A percentile compares a stretch with the other conserved stretches of the same genome.
Evolutionary conservation across 1,284 basidiomycete genomes (phyloP).

Genomic region (Pascua sp.): DNA sequence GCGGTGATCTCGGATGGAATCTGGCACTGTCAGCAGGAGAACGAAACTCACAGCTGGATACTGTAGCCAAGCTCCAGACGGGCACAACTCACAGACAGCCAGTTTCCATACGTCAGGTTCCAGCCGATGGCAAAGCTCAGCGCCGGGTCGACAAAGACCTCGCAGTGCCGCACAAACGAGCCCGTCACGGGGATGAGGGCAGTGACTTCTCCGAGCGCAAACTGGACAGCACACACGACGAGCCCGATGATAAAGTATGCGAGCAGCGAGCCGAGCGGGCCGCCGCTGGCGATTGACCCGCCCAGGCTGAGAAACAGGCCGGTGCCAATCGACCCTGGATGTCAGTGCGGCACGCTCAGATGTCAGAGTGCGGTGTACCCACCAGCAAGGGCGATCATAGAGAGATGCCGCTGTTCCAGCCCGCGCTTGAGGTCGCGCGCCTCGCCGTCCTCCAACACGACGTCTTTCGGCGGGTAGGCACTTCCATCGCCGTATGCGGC

Average conservation of each 20-base stretch:
- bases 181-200: slow-evolving; percentile 27
- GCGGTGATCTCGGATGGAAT: slow-evolving; percentile 25
- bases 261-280: slow-evolving; percentile 43
- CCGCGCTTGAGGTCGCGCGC: slow-evolving; percentile 23
- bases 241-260: slow-evolving; percentile 23
- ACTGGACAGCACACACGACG: slow-evolving; percentile 28
- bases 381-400: slow-evolving; percentile 36
- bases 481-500: too few species aligned
- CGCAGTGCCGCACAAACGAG: slow-evolving; percentile 28
- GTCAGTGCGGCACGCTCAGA: neutral
- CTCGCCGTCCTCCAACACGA: slow-evolving; percentile 9
- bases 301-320: slow-evolving; percentile 78
- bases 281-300: slow-evolving; percentile 47
- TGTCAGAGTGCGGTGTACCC: neutral
- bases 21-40: slow-evolving; percentile 5
- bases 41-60: too few species aligned
- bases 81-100: slow-evolving; percentile 18
- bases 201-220: slow-evolving; percentile 28
- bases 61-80: neutral
- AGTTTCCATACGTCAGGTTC: slow-evolving; percentile 28
- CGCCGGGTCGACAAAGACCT: slow-evolving; percentile 29
- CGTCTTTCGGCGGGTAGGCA: too few species aligned
- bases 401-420: slow-evolving; percentile 27
- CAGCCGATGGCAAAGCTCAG: slow-evolving; percentile 34
- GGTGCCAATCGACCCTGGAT: slow-evolving; percentile 48